Conservation (phyloP, 208 protist genomes). For the Vickermania spadyakhi region DNA sequence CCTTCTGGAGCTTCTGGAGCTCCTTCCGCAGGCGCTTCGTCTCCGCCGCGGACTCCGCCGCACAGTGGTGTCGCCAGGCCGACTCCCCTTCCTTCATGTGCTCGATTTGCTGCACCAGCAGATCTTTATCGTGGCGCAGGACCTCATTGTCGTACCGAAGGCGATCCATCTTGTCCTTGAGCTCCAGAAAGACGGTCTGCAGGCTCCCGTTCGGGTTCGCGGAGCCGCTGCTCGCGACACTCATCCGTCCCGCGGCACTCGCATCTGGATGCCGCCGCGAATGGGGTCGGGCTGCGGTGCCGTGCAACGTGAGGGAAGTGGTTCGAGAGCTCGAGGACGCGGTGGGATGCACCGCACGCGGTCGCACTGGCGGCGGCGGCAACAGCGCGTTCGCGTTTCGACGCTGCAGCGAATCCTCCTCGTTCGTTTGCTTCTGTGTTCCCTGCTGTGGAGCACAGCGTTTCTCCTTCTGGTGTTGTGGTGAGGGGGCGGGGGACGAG, state of each 20-base stretch:
- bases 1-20: conserved; percentile 18
- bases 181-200: conserved; percentile 60
- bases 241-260: too few species aligned
- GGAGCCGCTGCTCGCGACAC: conserved; percentile 4
- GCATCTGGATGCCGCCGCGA: not conserved
- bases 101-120: conserved; percentile 33
- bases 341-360: not conserved
- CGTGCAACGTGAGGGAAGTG: too few species aligned
- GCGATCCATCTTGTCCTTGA: conserved; percentile 70
- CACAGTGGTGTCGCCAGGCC: conserved; percentile 20
- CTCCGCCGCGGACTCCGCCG: conserved; percentile 24
- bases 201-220: conserved; percentile 20
- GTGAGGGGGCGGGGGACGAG: too few species aligned
- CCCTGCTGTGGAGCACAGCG: too few species aligned
- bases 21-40: conserved; percentile 29
- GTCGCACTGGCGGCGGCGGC: not conserved
- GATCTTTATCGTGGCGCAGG: conserved; percentile 62
- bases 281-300: not conserved
- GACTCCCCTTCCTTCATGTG: conserved; percentile 24
- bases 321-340: too few species aligned
- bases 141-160: conserved; percentile 66
- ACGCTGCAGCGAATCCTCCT: too few species aligned
- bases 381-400: not conserved
- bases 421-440: too few species aligned
- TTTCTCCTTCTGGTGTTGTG: too few species aligned